Evolutionary conservation across 2,329 filamentous ascomycete species (phyloP).

Genomic region (Arthrobotrys iridis): DNA sequence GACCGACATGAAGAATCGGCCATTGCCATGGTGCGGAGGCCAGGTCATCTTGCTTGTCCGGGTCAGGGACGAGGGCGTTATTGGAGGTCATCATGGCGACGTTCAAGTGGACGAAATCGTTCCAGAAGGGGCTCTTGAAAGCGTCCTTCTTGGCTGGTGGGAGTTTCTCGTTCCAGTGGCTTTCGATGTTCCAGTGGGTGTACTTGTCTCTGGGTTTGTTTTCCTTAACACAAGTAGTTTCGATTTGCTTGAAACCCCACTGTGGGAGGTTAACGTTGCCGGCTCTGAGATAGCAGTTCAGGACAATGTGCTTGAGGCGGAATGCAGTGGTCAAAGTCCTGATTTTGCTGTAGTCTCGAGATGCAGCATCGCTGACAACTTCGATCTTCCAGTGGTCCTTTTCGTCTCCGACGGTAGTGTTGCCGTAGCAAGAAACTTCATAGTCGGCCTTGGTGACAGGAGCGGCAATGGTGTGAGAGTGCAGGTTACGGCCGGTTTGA

Average conservation of each 20-base stretch:
- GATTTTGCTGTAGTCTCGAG: slow-evolving; percentile 82
- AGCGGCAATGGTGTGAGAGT: slow-evolving; percentile 89
- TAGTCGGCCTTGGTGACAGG: slow-evolving; percentile 87
- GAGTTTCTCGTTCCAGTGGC: slow-evolving; percentile 86
- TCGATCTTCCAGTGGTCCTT: slow-evolving; percentile 98
- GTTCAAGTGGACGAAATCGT: slow-evolving; percentile 97
- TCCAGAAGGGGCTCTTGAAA: slow-evolving; percentile 96
- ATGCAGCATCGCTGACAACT: slow-evolving; percentile 88
- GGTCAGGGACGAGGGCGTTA: slow-evolving; percentile 95
- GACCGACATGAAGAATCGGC: slow-evolving; percentile 92
- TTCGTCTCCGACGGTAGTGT: slow-evolving; percentile 91
- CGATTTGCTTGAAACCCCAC: slow-evolving; percentile 99
- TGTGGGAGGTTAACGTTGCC: slow-evolving; percentile 96
- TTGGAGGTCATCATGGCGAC: slow-evolving; percentile 99
- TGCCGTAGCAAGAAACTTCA: slow-evolving; percentile 96
- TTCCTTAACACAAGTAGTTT: slow-evolving; percentile 91
- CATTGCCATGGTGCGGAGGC: slow-evolving; percentile 98
- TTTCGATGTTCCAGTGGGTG: slow-evolving; percentile 99
- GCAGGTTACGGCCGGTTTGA: slow-evolving; percentile 94
- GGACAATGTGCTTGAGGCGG: slow-evolving; percentile 80
- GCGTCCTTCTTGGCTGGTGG: slow-evolving; percentile 87
- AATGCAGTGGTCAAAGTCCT: slow-evolving; percentile 94
- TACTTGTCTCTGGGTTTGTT: slow-evolving; percentile 93
- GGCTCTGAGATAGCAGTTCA: slow-evolving; percentile 93
- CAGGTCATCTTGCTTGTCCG: slow-evolving; percentile 98